Conservation (phyloP, 345 rosid genomes). For the Jatropha curcas region DNA sequence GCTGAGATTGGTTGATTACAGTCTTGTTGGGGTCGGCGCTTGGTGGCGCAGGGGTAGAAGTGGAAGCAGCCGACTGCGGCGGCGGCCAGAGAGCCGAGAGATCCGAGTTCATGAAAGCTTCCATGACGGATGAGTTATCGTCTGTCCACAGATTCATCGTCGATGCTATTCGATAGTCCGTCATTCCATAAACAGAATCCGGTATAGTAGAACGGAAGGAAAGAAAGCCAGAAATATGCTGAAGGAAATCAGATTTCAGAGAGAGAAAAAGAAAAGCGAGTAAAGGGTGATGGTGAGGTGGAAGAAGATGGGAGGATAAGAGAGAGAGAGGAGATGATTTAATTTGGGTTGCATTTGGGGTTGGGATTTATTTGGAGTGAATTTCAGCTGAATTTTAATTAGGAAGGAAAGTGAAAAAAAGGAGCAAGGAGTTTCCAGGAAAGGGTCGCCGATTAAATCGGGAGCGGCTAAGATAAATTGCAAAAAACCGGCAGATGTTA, state of each 20-base stretch:
- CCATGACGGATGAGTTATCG: slow-evolving; percentile 86
- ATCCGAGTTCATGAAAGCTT: slow-evolving; percentile 90
- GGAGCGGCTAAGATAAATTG: neutral
- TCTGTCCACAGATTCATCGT: slow-evolving; percentile 86
- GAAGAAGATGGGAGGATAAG: neutral
- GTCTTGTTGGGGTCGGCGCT: slow-evolving; percentile 16
- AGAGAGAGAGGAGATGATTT: neutral
- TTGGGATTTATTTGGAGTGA: slow-evolving; percentile 43
- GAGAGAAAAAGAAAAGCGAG: neutral
- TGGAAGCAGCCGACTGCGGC: slow-evolving; percentile 40
- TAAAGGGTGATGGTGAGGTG: neutral
- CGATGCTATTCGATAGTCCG: slow-evolving; percentile 50
- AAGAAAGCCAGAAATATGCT: neutral
- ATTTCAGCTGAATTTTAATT: slow-evolving; percentile 34
- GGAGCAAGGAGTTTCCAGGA: slow-evolving; percentile 31
- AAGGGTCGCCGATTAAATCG: slow-evolving; percentile 34
- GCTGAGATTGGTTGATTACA: slow-evolving; percentile 5
- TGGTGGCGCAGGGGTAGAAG: slow-evolving; percentile 11
- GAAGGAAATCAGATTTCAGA: neutral
- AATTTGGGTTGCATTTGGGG: slow-evolving; percentile 34
- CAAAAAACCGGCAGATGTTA: slow-evolving; percentile 21
- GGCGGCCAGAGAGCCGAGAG: slow-evolving; percentile 73
- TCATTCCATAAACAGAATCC: slow-evolving; percentile 30
- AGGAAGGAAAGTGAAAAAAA: neutral
- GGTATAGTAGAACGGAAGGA: neutral